Evolutionary conservation across 305 asterid species (phyloP).

Genomic region (Ajuga reptans): DNA sequence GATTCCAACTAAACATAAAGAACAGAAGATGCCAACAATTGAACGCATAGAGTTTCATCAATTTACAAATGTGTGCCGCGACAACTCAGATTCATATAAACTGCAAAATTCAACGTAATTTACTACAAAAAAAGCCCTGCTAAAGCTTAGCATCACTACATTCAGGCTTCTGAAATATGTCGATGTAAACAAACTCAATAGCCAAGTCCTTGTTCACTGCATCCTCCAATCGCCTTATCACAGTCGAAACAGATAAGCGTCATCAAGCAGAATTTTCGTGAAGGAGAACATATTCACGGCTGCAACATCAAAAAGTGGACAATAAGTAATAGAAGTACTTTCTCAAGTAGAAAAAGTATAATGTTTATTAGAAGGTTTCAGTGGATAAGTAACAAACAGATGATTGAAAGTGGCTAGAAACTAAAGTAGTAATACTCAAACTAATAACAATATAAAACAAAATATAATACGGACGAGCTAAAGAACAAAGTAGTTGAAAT

Average conservation of each 20-base stretch:
- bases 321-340: neutral
- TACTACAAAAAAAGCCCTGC: slow-evolving; percentile 7
- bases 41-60: neutral
- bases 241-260: slow-evolving; percentile 10
- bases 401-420: neutral
- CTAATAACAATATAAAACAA: neutral
- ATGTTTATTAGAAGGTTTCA: neutral
- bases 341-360: neutral
- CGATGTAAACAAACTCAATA: neutral
- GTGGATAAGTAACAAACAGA: neutral
- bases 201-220: neutral
- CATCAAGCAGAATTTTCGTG: slow-evolving; percentile 75
- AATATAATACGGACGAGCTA: neutral
- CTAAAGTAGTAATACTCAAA: no score
- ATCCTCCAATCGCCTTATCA: neutral
- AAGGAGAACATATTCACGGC: slow-evolving; percentile 87
- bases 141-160: slow-evolving; percentile 14
- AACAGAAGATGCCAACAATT: neutral
- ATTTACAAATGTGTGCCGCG: slow-evolving; percentile 20
- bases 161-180: neutral
- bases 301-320: slow-evolving; percentile 31
- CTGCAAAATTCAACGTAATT: slow-evolving; percentile 1
- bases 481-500: neutral
- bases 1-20: neutral
- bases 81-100: neutral